phyloP scores from a whole-genome alignment of 768 basidiomycete genomes.

The Hypholoma sublateritium region DNA sequence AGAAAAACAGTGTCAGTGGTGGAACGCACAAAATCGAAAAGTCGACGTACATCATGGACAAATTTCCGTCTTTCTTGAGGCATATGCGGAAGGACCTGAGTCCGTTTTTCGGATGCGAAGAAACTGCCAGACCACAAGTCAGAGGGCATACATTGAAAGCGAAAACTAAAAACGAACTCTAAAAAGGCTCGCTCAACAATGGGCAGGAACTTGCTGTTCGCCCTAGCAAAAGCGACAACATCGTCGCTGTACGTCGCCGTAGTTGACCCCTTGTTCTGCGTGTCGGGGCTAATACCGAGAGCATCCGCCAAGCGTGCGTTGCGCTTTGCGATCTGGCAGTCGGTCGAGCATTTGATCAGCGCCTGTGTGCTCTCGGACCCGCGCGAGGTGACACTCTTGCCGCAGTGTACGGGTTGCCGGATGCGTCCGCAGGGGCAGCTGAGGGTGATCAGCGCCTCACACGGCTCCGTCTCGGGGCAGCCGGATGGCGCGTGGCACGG shows the following conservation, averaged over 20 bases:
- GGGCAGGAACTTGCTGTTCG: slow-evolving; percentile 63
- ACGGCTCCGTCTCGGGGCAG: slow-evolving; percentile 82
- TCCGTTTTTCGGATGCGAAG: slow-evolving; percentile 60
- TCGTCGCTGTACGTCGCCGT: slow-evolving; percentile 62
- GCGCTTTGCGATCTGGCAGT: slow-evolving; percentile 82
- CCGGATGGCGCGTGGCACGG: slow-evolving; percentile 87
- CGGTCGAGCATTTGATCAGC: slow-evolving; percentile 69
- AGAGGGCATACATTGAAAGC: slow-evolving; percentile 15
- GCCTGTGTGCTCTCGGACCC: slow-evolving; percentile 38
- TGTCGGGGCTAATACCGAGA: slow-evolving; percentile 72
- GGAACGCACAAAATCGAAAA: not conserved
- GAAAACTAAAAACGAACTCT: slow-evolving; percentile 53
- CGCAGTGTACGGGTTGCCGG: slow-evolving; percentile 72
- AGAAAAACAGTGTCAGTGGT: slow-evolving; percentile 3
- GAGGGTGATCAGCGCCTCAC: slow-evolving; percentile 63
- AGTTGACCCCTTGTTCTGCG: slow-evolving; percentile 31
- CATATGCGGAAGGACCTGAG: slow-evolving; percentile 80
- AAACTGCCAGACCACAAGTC: slow-evolving; percentile 45
- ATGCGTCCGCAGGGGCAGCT: slow-evolving; percentile 85
- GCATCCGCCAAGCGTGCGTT: slow-evolving; percentile 91
- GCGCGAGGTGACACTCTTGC: slow-evolving; percentile 45
- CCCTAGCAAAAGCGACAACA: slow-evolving; percentile 57
- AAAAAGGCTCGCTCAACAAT: slow-evolving; percentile 81
- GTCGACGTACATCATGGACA: slow-evolving; percentile 64
- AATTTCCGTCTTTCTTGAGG: slow-evolving; percentile 79